Conservation (phyloP, 345 rosid species). For the Excoecaria agallocha region DNA sequence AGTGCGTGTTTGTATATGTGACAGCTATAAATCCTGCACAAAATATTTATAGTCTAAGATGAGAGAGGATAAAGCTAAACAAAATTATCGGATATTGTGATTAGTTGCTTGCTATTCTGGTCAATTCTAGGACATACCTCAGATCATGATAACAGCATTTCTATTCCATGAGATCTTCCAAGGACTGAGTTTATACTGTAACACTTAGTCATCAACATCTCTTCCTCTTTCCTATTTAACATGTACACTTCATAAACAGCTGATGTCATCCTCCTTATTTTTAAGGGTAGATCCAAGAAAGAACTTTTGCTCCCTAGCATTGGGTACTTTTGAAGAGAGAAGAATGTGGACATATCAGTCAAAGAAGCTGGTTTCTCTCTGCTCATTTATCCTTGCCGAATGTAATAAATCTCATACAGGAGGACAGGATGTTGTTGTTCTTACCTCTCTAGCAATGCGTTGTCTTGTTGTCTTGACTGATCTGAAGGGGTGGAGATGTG, state of each 20-base stretch:
- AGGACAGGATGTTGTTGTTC: constrained; percentile 44
- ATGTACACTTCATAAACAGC: constrained; percentile 1
- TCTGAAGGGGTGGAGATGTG: constrained; percentile 64
- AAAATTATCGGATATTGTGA: background rate
- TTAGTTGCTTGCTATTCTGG: constrained; percentile 1
- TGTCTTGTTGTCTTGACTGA: constrained; percentile 68
- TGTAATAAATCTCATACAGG: constrained; percentile 40
- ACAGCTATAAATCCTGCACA: background rate
- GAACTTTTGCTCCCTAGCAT: constrained; percentile 64
- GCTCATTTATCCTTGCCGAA: constrained; percentile 59
- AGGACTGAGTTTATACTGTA: background rate
- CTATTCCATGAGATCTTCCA: background rate
- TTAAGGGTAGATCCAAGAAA: constrained; percentile 55
- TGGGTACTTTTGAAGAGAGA: constrained; percentile 62
- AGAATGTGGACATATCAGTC: constrained; percentile 66
- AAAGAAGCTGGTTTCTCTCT: constrained; percentile 58
- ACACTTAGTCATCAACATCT: background rate
- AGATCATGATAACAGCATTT: background rate
- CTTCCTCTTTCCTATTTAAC: background rate
- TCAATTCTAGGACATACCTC: background rate
- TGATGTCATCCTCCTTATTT: constrained; percentile 17
- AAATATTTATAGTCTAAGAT: background rate
- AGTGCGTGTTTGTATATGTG: background rate
- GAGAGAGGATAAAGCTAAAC: background rate
- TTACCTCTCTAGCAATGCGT: constrained; percentile 61